Conservation (phyloP, 1,139 yeast species). For the Candida smagusa region DNA sequence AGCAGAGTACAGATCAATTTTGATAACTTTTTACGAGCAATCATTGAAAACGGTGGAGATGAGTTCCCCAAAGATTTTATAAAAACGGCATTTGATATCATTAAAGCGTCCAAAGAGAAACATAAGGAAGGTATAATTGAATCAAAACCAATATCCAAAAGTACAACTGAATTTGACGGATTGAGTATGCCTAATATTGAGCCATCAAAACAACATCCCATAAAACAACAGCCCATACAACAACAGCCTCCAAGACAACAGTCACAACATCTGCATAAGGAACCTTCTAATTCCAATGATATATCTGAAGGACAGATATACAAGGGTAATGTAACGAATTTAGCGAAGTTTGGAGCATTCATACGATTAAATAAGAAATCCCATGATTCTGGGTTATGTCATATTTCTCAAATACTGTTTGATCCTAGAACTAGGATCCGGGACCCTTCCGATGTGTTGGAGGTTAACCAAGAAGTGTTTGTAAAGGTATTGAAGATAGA, state of each 20-base stretch:
- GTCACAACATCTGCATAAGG: too few species aligned
- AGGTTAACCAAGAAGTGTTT: slow-evolving; percentile 58
- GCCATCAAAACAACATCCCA: not conserved
- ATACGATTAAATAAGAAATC: slow-evolving; percentile 36
- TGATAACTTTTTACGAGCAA: slow-evolving; percentile 36
- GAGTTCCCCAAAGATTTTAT: slow-evolving; percentile 48
- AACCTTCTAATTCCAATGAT: not conserved
- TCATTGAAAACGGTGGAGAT: slow-evolving; percentile 64
- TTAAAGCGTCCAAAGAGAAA: slow-evolving; percentile 7
- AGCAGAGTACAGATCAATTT: slow-evolving; percentile 10
- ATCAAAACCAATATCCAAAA: slow-evolving; percentile 2
- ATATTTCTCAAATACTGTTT: slow-evolving; percentile 63
- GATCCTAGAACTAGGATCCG: slow-evolving; percentile 45
- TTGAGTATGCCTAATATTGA: slow-evolving; percentile 3
- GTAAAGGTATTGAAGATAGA: slow-evolving; percentile 57
- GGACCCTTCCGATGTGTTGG: slow-evolving; percentile 58
- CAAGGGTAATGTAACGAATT: slow-evolving; percentile 56
- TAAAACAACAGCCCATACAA: too few species aligned
- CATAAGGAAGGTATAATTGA: slow-evolving; percentile 12
- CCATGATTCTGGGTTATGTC: slow-evolving; percentile 60
- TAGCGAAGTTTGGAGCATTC: slow-evolving; percentile 78
- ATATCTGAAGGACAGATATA: slow-evolving; percentile 48
- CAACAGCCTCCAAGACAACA: too few species aligned
- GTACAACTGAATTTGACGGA: not conserved
- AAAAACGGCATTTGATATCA: slow-evolving; percentile 27